Base-by-base conservation (phyloP, 495 filamentous ascomycete genomes). In the Daldinia bambusicola region DNA sequence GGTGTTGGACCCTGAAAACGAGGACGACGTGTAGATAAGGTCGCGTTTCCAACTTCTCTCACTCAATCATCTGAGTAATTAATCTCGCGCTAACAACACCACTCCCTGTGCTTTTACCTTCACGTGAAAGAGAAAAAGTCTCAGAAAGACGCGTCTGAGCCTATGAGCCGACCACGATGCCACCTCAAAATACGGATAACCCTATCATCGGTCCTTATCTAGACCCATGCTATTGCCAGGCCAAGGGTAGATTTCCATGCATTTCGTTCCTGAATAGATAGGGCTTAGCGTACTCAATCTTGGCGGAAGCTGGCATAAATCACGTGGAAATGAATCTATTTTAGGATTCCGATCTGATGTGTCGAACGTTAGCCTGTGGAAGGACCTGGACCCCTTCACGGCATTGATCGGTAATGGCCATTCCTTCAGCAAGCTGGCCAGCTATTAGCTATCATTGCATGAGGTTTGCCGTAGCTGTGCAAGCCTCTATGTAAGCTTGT, bases 1-100 rank as follows among this genome's bases (percentile, higher is more conserved):
- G 66, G 93, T 97, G 20, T 82, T 97, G 61, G 92, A 94, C 77
- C 85, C 88, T 61, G 89, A 90, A 68, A 85, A 87, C 48, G 87
- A 74, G 9, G 71, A 74, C 13, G 58, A 63, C 18, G 30, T 57
- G 22, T 73, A 61, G 3, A 4, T 22, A 60, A 59, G 37, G 9
- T 8, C 18, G 32, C 20, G 53, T 60, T 67, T 26, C 26, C 5
- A 8, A 57, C 55, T 59, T 72, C 63, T 59, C 63, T 26, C 26
- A 26, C 3, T 3, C 3, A 26, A 26, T 26, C 69, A 48, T 37
- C 6, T 48, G 40, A 57, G 57, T n/a, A 62, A 59, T 51, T 51
- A 32, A 65, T 16, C 40, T 36, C 45, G 43, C 45, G 50, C 51
- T 53, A 48, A 48, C 18, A 22, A 48, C 20, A 22, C 18, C 9